Conservation (phyloP, 371 early-diverging fungal species). For the Mucor circinelloides region DNA sequence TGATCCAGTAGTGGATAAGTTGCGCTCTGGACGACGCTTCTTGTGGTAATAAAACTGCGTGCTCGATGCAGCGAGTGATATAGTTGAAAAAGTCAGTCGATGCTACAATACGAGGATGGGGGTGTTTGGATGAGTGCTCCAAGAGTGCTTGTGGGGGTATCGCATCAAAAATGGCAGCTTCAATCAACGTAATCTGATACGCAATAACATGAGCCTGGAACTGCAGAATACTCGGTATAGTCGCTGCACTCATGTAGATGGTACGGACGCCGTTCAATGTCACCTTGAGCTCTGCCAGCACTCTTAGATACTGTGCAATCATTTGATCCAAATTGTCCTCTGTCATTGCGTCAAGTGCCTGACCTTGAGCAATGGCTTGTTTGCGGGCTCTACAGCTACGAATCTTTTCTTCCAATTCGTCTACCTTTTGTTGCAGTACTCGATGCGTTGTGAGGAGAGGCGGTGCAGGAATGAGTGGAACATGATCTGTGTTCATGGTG, state of each 20-base stretch:
- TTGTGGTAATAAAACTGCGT: slow-evolving; percentile 65
- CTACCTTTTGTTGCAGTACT: slow-evolving; percentile 39
- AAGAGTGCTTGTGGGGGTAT: slow-evolving; percentile 70
- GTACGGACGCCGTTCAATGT: slow-evolving; percentile 61
- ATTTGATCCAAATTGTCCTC: slow-evolving; percentile 49
- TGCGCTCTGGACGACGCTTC: slow-evolving; percentile 67
- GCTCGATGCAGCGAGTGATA: slow-evolving; percentile 75
- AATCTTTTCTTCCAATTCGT: slow-evolving; percentile 42
- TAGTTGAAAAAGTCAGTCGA: slow-evolving; percentile 86
- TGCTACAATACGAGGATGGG: slow-evolving; percentile 70
- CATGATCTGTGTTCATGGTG: slow-evolving; percentile 35
- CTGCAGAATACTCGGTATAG: slow-evolving; percentile 61
- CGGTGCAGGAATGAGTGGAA: slow-evolving; percentile 59
- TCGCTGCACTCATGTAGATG: slow-evolving; percentile 59
- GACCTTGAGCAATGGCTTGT: slow-evolving; percentile 17
- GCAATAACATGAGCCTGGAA: slow-evolving; percentile 73
- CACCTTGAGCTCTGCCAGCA: slow-evolving; percentile 51
- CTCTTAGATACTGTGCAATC: slow-evolving; percentile 45
- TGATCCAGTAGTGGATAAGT: slow-evolving; percentile 75
- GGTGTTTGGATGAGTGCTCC: slow-evolving; percentile 68
- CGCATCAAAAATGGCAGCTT: slow-evolving; percentile 67
- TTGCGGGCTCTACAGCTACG: slow-evolving; percentile 29
- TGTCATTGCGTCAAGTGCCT: slow-evolving; percentile 15
- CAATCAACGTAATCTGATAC: slow-evolving; percentile 75
- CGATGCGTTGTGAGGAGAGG: slow-evolving; percentile 60